A percentile compares a stretch with the other conserved stretches of the same genome.
Conservation (phyloP, 179 eudicot species). For the Heliamphora pulchella region DNA sequence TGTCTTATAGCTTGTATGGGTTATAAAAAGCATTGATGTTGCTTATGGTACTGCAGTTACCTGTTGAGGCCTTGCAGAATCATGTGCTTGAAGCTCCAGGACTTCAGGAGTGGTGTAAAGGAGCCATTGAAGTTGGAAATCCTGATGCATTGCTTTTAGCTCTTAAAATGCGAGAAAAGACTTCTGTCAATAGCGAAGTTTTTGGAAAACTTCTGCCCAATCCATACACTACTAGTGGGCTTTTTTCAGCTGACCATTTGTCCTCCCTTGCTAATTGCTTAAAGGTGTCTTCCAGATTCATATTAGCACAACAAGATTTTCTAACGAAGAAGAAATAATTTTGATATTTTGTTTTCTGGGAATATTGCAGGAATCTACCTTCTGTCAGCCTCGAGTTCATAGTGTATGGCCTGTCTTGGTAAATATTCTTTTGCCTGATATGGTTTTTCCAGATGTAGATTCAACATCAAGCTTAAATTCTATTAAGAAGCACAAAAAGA, state of each 20-base stretch:
- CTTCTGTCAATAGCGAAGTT: conserved; percentile 32
- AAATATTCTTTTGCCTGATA: conserved; percentile 61
- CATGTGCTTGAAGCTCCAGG: conserved; percentile 72
- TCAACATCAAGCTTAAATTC: conserved; percentile 41
- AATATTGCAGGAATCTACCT: conserved; percentile 72
- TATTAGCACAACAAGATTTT: neutral
- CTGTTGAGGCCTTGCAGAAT: conserved; percentile 48
- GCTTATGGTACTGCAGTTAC: conserved; percentile 47
- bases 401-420: conserved; percentile 72
- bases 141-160: conserved; percentile 92
- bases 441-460: conserved; percentile 42
- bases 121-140: conserved; percentile 67
- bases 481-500: conserved; percentile 69
- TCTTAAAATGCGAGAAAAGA: conserved; percentile 56
- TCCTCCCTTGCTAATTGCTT: conserved; percentile 54
- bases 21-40: neutral
- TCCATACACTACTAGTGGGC: conserved; percentile 50
- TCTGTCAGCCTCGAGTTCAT: conserved; percentile 94
- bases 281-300: conserved; percentile 41
- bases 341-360: conserved; percentile 7
- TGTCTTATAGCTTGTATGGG: too few species aligned
- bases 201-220: conserved; percentile 70
- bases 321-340: neutral
- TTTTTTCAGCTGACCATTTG: conserved; percentile 63
- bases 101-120: conserved; percentile 70